Percentiles rank a stretch among this genome's conserved stretches.
Evolutionary conservation across 495 filamentous ascomycete species (phyloP).

Genomic region (Cercophora sp.): DNA sequence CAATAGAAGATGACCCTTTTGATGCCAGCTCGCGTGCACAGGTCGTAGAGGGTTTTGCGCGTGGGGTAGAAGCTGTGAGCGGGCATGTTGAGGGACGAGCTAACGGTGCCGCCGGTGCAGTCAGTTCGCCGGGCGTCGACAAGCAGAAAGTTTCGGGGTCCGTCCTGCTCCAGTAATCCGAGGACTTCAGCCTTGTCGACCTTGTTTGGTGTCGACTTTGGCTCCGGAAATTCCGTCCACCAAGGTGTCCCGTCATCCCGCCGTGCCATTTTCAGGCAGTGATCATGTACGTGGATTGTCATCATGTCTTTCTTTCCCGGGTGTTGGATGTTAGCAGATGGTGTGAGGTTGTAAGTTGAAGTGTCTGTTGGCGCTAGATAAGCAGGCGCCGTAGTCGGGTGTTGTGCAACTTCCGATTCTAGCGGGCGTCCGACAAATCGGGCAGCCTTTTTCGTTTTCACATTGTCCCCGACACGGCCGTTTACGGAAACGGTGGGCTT

Average conservation of each 20-base stretch:
- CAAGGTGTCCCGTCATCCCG: slow-evolving; percentile 35
- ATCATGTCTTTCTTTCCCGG: slow-evolving; percentile 9
- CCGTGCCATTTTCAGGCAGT: slow-evolving; percentile 28
- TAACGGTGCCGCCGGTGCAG: slow-evolving; percentile 28
- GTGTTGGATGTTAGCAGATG: no score
- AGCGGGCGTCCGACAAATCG: no score
- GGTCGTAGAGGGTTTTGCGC: slow-evolving; percentile 31
- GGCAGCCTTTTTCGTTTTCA: no score
- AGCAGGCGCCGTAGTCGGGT: no score
- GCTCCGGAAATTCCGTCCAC: slow-evolving; percentile 38
- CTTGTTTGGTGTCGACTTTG: slow-evolving; percentile 9
- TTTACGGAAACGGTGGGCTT: no score
- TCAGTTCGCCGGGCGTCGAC: slow-evolving; percentile 30
- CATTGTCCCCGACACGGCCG: no score
- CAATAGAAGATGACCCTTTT: slow-evolving; percentile 48
- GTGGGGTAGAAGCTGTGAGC: slow-evolving; percentile 47
- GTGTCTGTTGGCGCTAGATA: no score
- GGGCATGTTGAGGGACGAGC: slow-evolving; percentile 40
- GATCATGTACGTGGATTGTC: slow-evolving; percentile 20
- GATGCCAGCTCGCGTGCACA: slow-evolving; percentile 41
- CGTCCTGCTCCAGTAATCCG: slow-evolving; percentile 14
- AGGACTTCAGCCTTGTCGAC: slow-evolving; percentile 17
- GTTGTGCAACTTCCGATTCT: no score
- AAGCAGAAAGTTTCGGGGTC: slow-evolving; percentile 20
- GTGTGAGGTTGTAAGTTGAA: no score